These are phyloP conservation scores for Diaporthe capsici DNA, from an alignment of 2,329 filamentous ascomycete genomes.

Conservation along the genomic window DNA sequence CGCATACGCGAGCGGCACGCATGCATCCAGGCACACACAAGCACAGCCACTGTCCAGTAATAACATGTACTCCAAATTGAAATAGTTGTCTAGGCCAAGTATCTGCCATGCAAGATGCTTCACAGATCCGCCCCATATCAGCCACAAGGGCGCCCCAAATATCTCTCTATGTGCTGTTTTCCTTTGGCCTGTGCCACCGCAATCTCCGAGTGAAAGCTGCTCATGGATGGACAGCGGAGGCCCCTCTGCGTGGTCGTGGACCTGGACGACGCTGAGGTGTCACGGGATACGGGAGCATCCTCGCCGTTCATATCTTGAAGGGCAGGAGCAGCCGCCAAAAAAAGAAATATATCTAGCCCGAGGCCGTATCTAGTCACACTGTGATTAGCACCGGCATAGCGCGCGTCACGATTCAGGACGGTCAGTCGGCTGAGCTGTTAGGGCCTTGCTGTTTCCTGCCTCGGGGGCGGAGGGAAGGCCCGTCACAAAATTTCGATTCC, in stretches of 20 bases:
- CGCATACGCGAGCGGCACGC: not conserved
- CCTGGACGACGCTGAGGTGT: not conserved
- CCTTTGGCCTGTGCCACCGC: not conserved
- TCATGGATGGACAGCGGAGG: not conserved
- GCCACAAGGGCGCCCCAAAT: not conserved
- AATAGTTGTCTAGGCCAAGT: not conserved
- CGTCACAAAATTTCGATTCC: not conserved
- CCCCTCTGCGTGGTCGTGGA: not conserved
- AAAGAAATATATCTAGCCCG: too few relatives aligned
- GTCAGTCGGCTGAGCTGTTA: not conserved
- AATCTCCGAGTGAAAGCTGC: not conserved
- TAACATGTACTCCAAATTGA: not conserved
- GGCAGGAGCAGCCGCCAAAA: not conserved
- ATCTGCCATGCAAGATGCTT: not conserved
- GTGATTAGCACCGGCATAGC: not conserved
- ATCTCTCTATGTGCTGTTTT: not conserved
- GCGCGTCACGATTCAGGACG: constrained; percentile 10
- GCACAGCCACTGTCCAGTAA: not conserved
- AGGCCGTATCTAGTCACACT: not conserved
- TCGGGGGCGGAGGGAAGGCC: not conserved
- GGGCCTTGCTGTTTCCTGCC: not conserved
- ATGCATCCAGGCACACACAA: not conserved
- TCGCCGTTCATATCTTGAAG: not conserved
- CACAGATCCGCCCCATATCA: not conserved
- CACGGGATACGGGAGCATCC: not conserved